Base-by-base conservation (phyloP, 441 rosid species). In the Gossypium gossypioides region DNA sequence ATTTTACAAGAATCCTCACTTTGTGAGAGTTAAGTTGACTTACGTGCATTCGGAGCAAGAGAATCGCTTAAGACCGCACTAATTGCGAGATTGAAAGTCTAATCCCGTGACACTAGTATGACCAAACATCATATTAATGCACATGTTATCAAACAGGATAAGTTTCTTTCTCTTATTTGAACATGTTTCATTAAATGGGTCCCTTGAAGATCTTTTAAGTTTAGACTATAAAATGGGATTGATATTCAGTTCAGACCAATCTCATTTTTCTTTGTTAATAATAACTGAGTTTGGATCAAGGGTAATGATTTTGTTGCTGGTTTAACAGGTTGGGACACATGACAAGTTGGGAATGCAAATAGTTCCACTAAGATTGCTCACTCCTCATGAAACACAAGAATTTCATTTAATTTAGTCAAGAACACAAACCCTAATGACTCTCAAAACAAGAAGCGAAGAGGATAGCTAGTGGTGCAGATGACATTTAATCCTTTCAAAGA, bases 291-390 rank as follows among this genome's bases (percentile, higher is more conserved):
- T 13, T 13, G 15, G 52, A 12, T 46, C 52, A 16, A 1, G 19
- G 13, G 15, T 25, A 37, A 62, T 18, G n/a, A 62, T 62, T 62
- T 62, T 44, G 42, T 13, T 16, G n/a, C n/a, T 62, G 50, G 50
- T 62, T 67, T 66, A 22, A 40, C 79, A 82, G 86, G 76, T 84
- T 22, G 86, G 89, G 2, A 37, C 81, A 62, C 86, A 84, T 19
- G 83, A 86, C 80, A 74, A 74, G 75, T 71, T 84, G 76, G 89
- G 87, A 50, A 82, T 84, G 82, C 84, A 84, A 42, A 54, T 79
- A 6, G 77, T 86, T 65, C 82, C 86, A 6, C 72, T 82, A 50
- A 65, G 58, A 25, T 60, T 66, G 32, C 76, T 86, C 21, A 54
- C 69, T 10, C 81, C 83, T 15, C 48, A 79, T 5, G 81, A 81